phyloP scores from a whole-genome alignment of 2,329 filamentous ascomycete species.

The Phyllosticta paracitricarpa region DNA sequence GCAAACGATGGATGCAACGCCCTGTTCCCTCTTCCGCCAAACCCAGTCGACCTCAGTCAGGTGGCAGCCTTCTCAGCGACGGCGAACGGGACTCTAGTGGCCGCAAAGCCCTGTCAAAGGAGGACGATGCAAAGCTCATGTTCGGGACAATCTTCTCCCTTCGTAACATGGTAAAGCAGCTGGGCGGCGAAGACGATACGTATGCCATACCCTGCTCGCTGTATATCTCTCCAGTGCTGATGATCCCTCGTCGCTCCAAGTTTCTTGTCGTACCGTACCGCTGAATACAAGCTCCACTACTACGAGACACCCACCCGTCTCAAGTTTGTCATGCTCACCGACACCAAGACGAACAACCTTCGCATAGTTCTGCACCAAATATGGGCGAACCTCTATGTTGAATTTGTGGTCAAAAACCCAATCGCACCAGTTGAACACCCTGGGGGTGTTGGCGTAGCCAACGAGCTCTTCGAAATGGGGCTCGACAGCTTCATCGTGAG shows the following conservation, averaged over 20 bases:
- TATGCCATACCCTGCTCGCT: conserved; percentile 20
- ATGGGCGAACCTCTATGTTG: conserved; percentile 95
- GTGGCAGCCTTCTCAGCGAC: conserved; percentile 35
- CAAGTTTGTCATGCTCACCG: conserved; percentile 94
- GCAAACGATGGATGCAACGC: conserved; percentile 66
- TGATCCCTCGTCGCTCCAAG: conserved; percentile 33
- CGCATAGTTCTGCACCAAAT: conserved; percentile 93
- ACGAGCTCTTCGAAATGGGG: conserved; percentile 55
- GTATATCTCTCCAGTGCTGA: neutral
- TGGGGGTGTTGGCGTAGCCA: conserved; percentile 51
- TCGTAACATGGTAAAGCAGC: conserved; percentile 91
- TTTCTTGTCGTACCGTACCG: conserved; percentile 89
- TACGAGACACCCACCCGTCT: conserved; percentile 95
- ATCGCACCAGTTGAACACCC: conserved; percentile 52
- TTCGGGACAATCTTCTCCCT: conserved; percentile 96
- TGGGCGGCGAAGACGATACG: conserved; percentile 83
- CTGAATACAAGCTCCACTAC: conserved; percentile 95
- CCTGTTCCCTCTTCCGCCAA: conserved; percentile 38
- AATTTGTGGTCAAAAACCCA: conserved; percentile 67
- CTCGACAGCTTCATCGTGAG: conserved; percentile 56
- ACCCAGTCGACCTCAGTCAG: conserved; percentile 40
- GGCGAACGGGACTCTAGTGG: conserved; percentile 22
- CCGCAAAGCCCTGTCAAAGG: conserved; percentile 41
- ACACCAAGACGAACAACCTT: conserved; percentile 81
- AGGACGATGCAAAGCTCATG: conserved; percentile 86